Evolutionary conservation across 768 basidiomycete species (phyloP).

Genomic region (Boletellus ananas): DNA sequence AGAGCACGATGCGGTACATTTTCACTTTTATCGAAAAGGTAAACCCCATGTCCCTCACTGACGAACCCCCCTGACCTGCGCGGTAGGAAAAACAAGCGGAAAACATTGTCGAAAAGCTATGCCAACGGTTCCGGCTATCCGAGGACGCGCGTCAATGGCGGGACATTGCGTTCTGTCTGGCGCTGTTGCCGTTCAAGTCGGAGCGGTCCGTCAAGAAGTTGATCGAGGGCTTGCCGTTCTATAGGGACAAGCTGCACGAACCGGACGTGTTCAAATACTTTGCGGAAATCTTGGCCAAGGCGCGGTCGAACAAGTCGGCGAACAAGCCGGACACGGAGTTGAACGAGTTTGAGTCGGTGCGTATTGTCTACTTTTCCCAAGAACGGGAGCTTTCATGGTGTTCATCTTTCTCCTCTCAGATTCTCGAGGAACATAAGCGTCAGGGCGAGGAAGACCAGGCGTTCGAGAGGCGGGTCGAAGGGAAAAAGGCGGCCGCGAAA

Average conservation of each 20-base stretch:
- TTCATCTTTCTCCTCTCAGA: constrained; percentile 40
- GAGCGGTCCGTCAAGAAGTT: constrained; percentile 96
- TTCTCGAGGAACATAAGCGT: constrained; percentile 73
- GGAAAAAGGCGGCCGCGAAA: constrained; percentile 74
- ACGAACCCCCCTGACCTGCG: neutral
- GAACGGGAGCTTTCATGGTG: neutral
- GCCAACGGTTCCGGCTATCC: constrained; percentile 87
- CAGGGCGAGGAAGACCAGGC: constrained; percentile 93
- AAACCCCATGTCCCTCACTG: constrained; percentile 5
- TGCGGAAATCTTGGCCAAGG: constrained; percentile 89
- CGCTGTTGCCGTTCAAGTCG: constrained; percentile 93
- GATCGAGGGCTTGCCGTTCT: constrained; percentile 87
- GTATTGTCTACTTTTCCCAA: constrained; percentile 8
- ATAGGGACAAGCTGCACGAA: constrained; percentile 96
- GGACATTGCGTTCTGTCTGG: constrained; percentile 94
- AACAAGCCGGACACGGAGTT: constrained; percentile 92
- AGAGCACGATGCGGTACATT: constrained; percentile 91
- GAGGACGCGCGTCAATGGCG: constrained; percentile 94
- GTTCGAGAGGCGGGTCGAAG: constrained; percentile 79
- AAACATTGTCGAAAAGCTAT: constrained; percentile 94
- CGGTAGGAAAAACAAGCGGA: constrained; percentile 95
- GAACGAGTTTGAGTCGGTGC: constrained; percentile 88
- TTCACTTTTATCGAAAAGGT: constrained; percentile 98
- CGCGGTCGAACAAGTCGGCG: constrained; percentile 83
- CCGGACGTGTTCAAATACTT: constrained; percentile 75